These are phyloP conservation scores for Talaromyces sp. DNA, from an alignment of 2,329 filamentous ascomycete species.

Conservation along the genomic window DNA sequence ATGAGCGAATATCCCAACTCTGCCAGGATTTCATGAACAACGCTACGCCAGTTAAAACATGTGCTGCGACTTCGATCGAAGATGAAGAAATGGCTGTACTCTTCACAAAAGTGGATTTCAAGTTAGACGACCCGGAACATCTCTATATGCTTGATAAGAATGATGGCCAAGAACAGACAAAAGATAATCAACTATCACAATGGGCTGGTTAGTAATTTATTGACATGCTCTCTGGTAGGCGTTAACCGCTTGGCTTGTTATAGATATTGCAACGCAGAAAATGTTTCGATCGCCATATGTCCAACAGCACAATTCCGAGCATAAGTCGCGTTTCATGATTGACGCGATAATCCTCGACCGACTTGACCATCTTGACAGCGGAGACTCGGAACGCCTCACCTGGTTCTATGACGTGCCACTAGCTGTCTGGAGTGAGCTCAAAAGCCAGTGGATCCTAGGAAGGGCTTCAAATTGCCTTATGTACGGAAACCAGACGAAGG, in stretches of 20 bases:
- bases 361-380: background rate
- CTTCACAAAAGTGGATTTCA: background rate
- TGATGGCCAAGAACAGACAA: background rate
- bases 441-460: background rate
- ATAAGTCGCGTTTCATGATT: background rate
- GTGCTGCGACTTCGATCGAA: background rate
- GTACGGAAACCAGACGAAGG: background rate
- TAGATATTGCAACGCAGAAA: background rate
- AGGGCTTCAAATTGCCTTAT: background rate
- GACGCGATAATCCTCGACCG: background rate
- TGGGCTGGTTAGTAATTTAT: background rate
- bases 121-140: background rate
- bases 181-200: background rate
- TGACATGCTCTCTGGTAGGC: background rate
- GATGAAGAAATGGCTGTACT: background rate
- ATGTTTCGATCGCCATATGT: background rate
- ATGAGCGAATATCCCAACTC: background rate
- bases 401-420: background rate
- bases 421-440: background rate
- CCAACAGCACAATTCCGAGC: background rate
- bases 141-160: background rate
- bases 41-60: background rate
- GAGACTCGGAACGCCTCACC: background rate
- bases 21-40: background rate
- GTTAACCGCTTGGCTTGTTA: background rate